Evolutionary conservation across 108 stramenopile genomes (phyloP), one percentile per base, ranked within the genome.

Genomic region (Fistulifera pelliculosa): DNA sequence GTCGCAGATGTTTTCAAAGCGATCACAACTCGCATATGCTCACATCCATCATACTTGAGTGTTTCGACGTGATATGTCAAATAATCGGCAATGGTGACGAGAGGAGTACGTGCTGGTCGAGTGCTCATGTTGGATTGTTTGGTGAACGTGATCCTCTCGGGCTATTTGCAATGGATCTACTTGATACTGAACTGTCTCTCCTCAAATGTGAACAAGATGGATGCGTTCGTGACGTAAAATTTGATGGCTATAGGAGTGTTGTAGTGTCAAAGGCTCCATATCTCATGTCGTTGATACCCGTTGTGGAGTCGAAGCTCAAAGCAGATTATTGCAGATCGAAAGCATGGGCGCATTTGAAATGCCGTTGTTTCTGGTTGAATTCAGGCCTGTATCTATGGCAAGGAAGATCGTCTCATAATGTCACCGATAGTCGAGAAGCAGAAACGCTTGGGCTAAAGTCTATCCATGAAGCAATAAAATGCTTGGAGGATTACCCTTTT

Each of bases 301-400:
- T 44, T 1, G 40, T 61, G 0, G 55, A 68, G 11, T 24, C 38
- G 13, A 28, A 24, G 44, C 19, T 41, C 21, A 18, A 18, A 22
- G 42, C 22, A n/a, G 21, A 11, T 17, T 45, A 35, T 5, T 18
- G 41, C 17, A 35, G 31, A 35, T 35, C 31, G 38, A 56, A 40
- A 56, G 21, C 35, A 51, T n/a, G 22, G 27, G 17, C 56, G 64
- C 28, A 40, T 57, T 19, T 88, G 21, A 59, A 75, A 56, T 61
- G 60, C 38, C 58, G 91, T 38, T 73, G 58, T 44, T 52, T 74
- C 50, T 93, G 91, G 91, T 68, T 93, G 10, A 70, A 70, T 7
- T 71, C 75, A 23, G 54, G 61, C 1, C 83, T 71, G 47, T 83
- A 69, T 52, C 61, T 86, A 13, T 87, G 85, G 85, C 35, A 75